Percentiles rank a stretch among this genome's conserved stretches.
These are phyloP conservation scores for Tilletiopsis washingtonensis DNA, from an alignment of 1,284 basidiomycete genomes.

Conservation along the genomic window DNA sequence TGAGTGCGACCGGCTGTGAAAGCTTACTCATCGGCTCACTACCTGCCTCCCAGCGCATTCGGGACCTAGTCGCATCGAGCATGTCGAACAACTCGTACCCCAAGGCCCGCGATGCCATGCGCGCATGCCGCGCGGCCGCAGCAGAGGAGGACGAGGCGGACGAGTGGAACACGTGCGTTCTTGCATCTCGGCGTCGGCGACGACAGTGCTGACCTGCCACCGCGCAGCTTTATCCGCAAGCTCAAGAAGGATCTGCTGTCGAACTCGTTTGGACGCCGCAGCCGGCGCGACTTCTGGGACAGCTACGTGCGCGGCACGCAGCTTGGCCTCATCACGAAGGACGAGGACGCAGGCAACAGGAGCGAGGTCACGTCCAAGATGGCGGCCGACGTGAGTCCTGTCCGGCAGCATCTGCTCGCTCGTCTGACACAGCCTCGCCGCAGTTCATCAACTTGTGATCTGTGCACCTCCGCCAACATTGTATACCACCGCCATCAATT, in stretches of 20 bases:
- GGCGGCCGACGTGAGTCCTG: neutral
- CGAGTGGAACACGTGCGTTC: constrained; percentile 1
- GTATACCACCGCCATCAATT: no score
- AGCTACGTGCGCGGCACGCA: neutral
- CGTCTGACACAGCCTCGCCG: no score
- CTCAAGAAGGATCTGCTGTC: constrained; percentile 2
- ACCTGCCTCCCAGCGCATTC: neutral
- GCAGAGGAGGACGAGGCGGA: constrained; percentile 3
- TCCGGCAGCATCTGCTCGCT: no score
- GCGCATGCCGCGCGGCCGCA: neutral
- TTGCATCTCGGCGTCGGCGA: no score
- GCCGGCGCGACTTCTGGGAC: constrained; percentile 5
- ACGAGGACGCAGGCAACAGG: constrained; percentile 3
- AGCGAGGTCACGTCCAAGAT: neutral
- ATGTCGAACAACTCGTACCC: constrained; percentile 1
- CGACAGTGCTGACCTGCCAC: no score
- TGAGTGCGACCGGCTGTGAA: neutral
- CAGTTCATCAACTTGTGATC: no score
- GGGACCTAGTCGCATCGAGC: neutral
- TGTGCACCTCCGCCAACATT: no score
- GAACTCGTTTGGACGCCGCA: neutral
- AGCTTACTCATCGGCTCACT: neutral
- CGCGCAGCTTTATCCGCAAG: constrained; percentile 1
- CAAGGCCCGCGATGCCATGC: constrained; percentile 1
- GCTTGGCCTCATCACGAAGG: constrained; percentile 5